A percentile compares a stretch with the other conserved stretches of the same genome.
phyloP scores from a whole-genome alignment of 148 eudicot genomes.

The Selenicereus undatus region DNA sequence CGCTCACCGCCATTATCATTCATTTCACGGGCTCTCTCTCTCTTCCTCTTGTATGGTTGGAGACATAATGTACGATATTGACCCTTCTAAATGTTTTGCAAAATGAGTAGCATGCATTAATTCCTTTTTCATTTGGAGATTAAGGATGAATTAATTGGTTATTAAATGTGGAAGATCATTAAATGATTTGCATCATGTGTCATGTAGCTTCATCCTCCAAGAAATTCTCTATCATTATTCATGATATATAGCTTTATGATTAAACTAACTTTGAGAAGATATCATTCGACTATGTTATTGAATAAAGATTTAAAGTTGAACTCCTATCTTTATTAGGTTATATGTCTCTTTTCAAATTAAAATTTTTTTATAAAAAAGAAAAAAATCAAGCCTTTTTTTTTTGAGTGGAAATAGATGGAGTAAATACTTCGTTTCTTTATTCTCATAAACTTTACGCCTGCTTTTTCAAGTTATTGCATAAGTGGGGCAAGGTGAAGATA shows the following conservation, averaged over 20 bases:
- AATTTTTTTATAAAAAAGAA: too few relatives aligned
- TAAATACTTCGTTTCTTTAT: too few relatives aligned
- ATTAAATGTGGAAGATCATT: not conserved
- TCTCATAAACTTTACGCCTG: too few relatives aligned
- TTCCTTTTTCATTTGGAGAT: not conserved
- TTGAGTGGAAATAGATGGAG: too few relatives aligned
- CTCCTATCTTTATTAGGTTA: too few relatives aligned
- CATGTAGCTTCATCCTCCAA: not conserved
- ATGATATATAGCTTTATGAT: not conserved
- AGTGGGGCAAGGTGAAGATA: not conserved
- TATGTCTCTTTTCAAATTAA: too few relatives aligned
- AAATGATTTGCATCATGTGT: not conserved
- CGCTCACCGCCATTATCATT: too few relatives aligned
- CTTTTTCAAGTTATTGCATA: too few relatives aligned
- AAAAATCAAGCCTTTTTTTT: too few relatives aligned
- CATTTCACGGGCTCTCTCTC: too few relatives aligned
- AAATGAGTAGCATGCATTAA: not conserved
- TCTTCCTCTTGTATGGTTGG: not conserved
- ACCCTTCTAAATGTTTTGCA: not conserved
- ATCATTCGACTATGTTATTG: too few relatives aligned
- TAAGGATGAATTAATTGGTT: not conserved
- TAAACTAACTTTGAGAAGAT: not conserved
- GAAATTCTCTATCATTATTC: not conserved
- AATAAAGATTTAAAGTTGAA: too few relatives aligned
- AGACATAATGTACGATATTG: not conserved